phyloP scores from a whole-genome alignment of 2,329 filamentous ascomycete genomes.

The Aspergillus oerlinghausenensis region DNA sequence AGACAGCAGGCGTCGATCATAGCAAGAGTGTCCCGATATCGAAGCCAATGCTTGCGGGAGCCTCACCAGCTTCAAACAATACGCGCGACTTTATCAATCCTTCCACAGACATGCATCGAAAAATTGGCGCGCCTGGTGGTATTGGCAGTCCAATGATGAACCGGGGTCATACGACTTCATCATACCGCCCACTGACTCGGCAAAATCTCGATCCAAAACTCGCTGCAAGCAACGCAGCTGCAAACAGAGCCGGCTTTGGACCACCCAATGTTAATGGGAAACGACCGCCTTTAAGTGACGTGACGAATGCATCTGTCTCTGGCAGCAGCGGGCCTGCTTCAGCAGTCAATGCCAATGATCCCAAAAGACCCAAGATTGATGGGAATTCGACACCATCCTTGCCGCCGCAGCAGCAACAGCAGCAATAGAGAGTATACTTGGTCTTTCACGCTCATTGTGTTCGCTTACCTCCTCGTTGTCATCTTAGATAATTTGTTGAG shows the following conservation, averaged over 20 bases:
- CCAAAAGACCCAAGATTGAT: conserved; percentile 29
- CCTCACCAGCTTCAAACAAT: conserved; percentile 29
- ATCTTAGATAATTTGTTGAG: neutral
- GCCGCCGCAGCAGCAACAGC: conserved; percentile 12
- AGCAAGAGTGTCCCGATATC: conserved; percentile 68
- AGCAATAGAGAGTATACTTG: neutral
- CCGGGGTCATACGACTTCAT: conserved; percentile 33
- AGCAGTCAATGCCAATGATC: conserved; percentile 21
- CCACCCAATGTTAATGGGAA: conserved; percentile 36
- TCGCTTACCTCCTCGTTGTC: neutral
- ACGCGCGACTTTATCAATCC: conserved; percentile 35
- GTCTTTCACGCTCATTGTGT: neutral
- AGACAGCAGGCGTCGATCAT: conserved; percentile 84
- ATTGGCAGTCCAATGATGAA: conserved; percentile 30
- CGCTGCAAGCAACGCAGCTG: conserved; percentile 12
- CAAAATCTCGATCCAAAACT: conserved; percentile 31
- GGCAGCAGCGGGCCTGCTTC: conserved; percentile 21
- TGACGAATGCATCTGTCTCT: conserved; percentile 36
- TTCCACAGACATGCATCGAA: conserved; percentile 30
- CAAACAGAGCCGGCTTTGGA: conserved; percentile 16
- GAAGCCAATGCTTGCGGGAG: conserved; percentile 36
- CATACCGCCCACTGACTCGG: conserved; percentile 44
- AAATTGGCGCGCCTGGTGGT: conserved; percentile 31
- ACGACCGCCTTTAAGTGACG: conserved; percentile 41
- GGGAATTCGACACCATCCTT: conserved; percentile 12